Evolutionary conservation across 148 eudicot genomes (phyloP).

Genomic region (Arctostaphylos glauca): DNA sequence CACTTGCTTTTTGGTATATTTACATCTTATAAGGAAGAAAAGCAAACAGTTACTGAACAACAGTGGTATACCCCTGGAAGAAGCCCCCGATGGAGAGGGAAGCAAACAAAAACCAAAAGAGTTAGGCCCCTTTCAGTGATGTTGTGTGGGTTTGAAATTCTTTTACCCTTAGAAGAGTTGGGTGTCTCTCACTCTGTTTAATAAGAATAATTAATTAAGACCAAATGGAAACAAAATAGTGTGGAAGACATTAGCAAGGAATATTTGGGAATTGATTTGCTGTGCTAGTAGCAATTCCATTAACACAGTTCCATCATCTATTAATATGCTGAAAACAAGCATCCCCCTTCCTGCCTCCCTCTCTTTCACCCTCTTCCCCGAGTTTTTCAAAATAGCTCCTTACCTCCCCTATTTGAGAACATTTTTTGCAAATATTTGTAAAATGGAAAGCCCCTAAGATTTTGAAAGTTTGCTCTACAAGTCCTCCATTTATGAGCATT

Average conservation of each 20-base stretch:
- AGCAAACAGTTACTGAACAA: too few relatives aligned
- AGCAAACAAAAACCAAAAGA: too few relatives aligned
- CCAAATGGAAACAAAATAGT: not conserved
- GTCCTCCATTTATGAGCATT: not conserved
- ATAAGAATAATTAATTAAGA: not conserved
- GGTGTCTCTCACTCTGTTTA: not conserved
- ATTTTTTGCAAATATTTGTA: not conserved
- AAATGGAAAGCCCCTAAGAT: not conserved
- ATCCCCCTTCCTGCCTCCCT: too few relatives aligned
- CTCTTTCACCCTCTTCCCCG: too few relatives aligned
- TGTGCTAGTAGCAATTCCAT: not conserved
- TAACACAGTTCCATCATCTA: not conserved
- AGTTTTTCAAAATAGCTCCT: not conserved
- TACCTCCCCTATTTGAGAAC: too few relatives aligned
- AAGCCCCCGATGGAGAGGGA: too few relatives aligned
- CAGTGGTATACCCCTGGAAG: not conserved
- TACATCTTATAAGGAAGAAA: too few relatives aligned
- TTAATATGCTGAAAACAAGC: too few relatives aligned
- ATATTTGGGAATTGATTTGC: not conserved
- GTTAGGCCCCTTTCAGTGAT: not conserved
- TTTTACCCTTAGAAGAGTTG: not conserved
- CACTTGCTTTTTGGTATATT: too few relatives aligned
- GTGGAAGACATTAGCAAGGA: not conserved
- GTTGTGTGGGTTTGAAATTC: not conserved
- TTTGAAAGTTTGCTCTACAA: not conserved